Percentiles rank a stretch among this genome's conserved stretches.
These are phyloP conservation scores for Strobilomyces dryophilus DNA, from an alignment of 768 basidiomycete genomes.

Conservation along the genomic window DNA sequence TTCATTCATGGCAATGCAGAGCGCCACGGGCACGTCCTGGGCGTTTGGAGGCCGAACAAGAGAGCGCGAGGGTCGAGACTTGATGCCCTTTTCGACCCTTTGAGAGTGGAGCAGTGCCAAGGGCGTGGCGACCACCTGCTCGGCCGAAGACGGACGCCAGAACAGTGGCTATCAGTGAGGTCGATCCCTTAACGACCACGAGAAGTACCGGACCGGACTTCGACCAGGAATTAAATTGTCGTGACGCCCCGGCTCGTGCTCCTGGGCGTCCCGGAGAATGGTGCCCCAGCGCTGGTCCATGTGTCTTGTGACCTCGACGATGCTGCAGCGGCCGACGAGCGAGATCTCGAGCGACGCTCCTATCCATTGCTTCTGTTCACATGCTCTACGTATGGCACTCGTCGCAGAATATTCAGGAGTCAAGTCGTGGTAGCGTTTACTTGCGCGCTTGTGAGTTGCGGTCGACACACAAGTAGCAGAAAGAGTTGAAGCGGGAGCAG, in stretches of 20 bases:
- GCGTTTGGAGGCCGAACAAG: background rate
- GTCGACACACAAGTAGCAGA: background rate
- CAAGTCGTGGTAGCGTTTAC: background rate
- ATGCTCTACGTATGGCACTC: background rate
- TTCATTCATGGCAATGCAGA: background rate
- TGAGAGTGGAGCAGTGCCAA: background rate
- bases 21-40: background rate
- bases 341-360: background rate
- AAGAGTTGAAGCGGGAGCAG: too few species aligned
- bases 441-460: background rate
- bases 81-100: background rate
- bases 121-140: background rate
- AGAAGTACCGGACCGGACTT: background rate
- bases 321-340: background rate
- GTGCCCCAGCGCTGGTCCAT: background rate
- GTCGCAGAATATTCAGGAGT: background rate
- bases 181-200: background rate
- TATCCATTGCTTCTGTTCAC: background rate
- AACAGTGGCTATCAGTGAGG: background rate
- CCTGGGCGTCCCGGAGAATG: background rate
- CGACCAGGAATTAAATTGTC: background rate
- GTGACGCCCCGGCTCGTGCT: background rate
- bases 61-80: background rate
- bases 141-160: background rate
- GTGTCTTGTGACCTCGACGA: background rate